phyloP scores from a whole-genome alignment of 108 stramenopile genomes.

The Skeletonema menzelii region DNA sequence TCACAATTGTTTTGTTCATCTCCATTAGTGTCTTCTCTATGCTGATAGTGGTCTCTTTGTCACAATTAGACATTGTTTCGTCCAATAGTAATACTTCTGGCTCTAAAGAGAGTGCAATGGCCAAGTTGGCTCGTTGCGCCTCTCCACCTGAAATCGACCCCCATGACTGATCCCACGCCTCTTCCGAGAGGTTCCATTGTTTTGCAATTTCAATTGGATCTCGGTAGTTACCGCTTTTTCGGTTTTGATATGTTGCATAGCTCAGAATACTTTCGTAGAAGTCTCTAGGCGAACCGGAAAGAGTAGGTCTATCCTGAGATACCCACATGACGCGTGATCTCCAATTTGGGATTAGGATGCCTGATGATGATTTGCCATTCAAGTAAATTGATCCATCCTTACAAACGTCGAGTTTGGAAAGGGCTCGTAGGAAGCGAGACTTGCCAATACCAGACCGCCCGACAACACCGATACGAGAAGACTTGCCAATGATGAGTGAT shows the following conservation, averaged over 20 bases:
- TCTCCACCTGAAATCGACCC: slow-evolving; percentile 42
- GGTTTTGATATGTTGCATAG: slow-evolving; percentile 13
- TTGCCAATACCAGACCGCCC: slow-evolving; percentile 46
- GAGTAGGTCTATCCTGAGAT: slow-evolving; percentile 42
- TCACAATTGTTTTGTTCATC: slow-evolving; percentile 6
- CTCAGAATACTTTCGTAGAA: slow-evolving; percentile 21
- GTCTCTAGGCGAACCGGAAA: slow-evolving; percentile 41
- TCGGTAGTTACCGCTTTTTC: neutral
- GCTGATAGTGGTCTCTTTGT: slow-evolving; percentile 25
- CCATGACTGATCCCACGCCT: slow-evolving; percentile 31
- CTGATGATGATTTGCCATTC: neutral
- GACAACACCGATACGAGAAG: slow-evolving; percentile 22
- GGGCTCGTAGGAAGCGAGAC: slow-evolving; percentile 34
- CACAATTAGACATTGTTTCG: slow-evolving; percentile 47
- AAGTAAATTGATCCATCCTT: slow-evolving; percentile 1
- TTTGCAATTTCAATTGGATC: slow-evolving; percentile 28
- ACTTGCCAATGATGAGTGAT: neutral
- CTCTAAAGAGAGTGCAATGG: slow-evolving; percentile 41
- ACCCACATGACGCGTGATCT: slow-evolving; percentile 51
- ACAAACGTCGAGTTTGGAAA: slow-evolving; percentile 25
- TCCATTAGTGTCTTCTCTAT: slow-evolving; percentile 32
- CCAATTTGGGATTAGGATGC: slow-evolving; percentile 24
- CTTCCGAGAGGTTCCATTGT: slow-evolving; percentile 13
- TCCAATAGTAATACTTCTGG: slow-evolving; percentile 47
- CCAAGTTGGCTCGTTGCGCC: slow-evolving; percentile 49